Evolutionary conservation across 805 yeast species (phyloP), one percentile per base, ranked within the genome.

Genomic region (Lipomyces starkeyi): DNA sequence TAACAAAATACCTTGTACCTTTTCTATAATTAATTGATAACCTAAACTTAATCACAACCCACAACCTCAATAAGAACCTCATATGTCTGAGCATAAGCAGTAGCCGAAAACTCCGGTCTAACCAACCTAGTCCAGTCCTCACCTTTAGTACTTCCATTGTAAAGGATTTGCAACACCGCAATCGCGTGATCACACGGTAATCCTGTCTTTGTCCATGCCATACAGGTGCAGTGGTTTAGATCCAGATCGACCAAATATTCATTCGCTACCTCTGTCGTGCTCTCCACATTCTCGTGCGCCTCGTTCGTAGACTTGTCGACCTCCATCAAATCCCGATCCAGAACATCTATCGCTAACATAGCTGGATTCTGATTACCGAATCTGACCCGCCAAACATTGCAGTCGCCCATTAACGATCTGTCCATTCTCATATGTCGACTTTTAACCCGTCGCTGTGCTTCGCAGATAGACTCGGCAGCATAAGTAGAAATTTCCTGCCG

Each of bases 171-270:
- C n/a, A 65, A 13, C 27, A 64, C 67, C 9, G 68, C 64, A n/a
- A 61, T 20, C n/a, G 58, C 65, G 40, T 67, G 70, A 22, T 60
- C 63, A 43, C 70, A 67, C 14, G 68, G 70, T 3, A 67, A 29
- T 13, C 70, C 68, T 9, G 61, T 56, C 32, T 43, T 58, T 7
- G 61, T 32, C 67, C 68, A 67, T 7, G 53, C 58, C 70, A 64
- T 52, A 59, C 70, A 67, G 17, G 63, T 29, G 55, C 70, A 67
- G 40, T 64, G 64, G 49, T 35, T 34, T 2, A 49, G 49, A 5
- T 27, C 56, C 27, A 67, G 49, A 37, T 67, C 68, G 52, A 67
- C 68, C 9, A 67, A 55, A 32, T 60, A 27, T 32, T 64, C 67
- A 17, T 40, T 54, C 37, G 61, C 63, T n/a, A 58, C 32, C 34